phyloP scores from a whole-genome alignment of 331 rosid genomes.

The Pyracantha coccinea region DNA sequence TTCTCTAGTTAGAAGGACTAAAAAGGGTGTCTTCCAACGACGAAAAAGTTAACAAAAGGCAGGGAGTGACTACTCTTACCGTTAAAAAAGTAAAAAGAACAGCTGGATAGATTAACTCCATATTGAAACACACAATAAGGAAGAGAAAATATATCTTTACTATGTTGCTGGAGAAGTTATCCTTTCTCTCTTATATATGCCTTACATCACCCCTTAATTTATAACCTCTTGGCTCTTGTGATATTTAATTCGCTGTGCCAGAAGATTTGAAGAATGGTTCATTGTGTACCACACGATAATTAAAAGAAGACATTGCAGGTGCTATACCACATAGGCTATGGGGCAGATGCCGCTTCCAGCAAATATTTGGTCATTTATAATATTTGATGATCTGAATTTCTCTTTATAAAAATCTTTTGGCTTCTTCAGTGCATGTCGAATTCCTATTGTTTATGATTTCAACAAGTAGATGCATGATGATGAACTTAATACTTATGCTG shows the following conservation, averaged over 20 bases:
- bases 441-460: not conserved
- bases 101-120: no score
- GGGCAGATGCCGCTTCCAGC: no score
- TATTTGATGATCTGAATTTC: no score
- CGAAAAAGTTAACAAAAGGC: no score
- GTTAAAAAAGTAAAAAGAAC: no score
- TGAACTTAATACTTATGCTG: not conserved
- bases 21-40: not conserved
- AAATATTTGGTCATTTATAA: no score
- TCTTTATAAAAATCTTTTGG: no score
- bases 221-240: not conserved
- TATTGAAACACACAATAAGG: no score
- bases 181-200: not conserved
- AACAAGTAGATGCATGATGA: not conserved
- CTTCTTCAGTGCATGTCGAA: not conserved
- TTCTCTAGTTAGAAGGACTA: not conserved
- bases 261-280: not conserved
- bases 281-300: not conserved
- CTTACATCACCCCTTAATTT: not conserved
- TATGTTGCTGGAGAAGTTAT: not conserved
- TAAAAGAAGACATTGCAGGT: not conserved
- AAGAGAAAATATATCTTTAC: not conserved
- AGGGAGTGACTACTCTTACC: no score
- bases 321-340: not conserved
- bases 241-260: not conserved